Evolutionary conservation across 768 basidiomycete genomes (phyloP).

Genomic region (Lactifluus subvellereus): DNA sequence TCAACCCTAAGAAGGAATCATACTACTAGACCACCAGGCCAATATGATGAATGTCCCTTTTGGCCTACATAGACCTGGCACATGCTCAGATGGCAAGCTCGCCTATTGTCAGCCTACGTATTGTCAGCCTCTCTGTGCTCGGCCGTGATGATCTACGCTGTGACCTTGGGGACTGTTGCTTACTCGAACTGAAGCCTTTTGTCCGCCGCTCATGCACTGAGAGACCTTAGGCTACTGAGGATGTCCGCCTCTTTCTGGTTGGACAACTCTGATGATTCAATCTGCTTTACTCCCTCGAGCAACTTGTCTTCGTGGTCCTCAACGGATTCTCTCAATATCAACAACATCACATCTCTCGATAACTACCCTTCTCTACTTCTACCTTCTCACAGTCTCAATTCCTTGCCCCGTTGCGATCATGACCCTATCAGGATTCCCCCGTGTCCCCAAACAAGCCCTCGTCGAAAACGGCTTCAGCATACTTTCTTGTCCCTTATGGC

Average conservation of each 20-base stretch:
- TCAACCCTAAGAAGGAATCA: slow-evolving; percentile 23
- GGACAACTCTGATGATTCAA: slow-evolving; percentile 22
- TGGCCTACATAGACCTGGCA: background rate
- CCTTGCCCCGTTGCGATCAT: slow-evolving; percentile 11
- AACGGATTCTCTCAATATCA: slow-evolving; percentile 20
- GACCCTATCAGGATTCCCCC: slow-evolving; percentile 10
- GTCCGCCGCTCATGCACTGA: slow-evolving; percentile 14
- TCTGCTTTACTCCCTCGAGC: slow-evolving; percentile 20
- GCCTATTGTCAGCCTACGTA: slow-evolving; percentile 9
- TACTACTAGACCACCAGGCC: slow-evolving; percentile 25
- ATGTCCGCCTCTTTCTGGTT: slow-evolving; percentile 24
- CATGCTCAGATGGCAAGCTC: background rate
- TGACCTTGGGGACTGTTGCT: background rate
- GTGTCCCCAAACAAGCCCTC: slow-evolving; percentile 1
- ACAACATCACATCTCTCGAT: slow-evolving; percentile 12
- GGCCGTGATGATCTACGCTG: background rate
- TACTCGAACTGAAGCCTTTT: background rate
- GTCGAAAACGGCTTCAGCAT: background rate
- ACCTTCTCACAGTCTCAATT: slow-evolving; percentile 16
- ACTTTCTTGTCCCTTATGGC: slow-evolving; percentile 19
- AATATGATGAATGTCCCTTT: background rate
- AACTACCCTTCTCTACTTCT: slow-evolving; percentile 21
- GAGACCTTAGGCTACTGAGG: slow-evolving; percentile 3
- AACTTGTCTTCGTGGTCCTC: slow-evolving; percentile 15
- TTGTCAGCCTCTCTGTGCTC: background rate